Base-by-base conservation (phyloP, 495 filamentous ascomycete genomes). In the Aspergillus sclerotioniger region DNA sequence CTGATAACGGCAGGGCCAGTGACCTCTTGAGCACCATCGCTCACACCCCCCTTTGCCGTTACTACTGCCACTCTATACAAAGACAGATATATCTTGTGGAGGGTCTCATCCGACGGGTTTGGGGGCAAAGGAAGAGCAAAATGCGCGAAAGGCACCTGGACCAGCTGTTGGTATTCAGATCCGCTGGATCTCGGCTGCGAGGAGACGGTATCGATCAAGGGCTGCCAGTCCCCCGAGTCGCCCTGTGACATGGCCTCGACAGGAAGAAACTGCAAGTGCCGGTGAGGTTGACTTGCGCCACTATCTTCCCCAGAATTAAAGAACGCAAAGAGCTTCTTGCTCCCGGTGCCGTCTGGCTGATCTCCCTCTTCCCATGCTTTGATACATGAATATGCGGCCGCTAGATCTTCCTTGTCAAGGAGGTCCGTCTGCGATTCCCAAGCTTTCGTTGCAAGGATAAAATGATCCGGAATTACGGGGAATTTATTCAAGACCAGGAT, bases 401-500 rank as follows among this genome's bases (percentile, higher is more conserved):
- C 81, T 46, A 95, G 72, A 67, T 95, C 90, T 8, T 73, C 77
- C 25, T 75, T 65, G 47, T 89, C 86, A 5, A 95, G 74, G 0
- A 90, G 54, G 62, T 89, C 76, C 0, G 87, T 88, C 71, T 93
- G 90, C 3, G 73, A 67, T 60, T 86, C 83, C 76, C 87, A 86
- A 19, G 68, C 71, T 49, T 67, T 83, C 1, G 90, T 95, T 0
- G 86, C 81, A 50, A 95, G 78, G 57, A 95, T 90, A 72, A 89
- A 91, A 69, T 95, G 90, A 50, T 90, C 80, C 0, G 82, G 81
- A 31, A 92, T 89, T 17, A 95, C 80, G 16, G 90, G 88, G 65
- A 84, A 95, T 67, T 92, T 93, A 74, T 93, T 93, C 48, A 95
- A 74, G 25, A 93, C 82, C 37, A 93, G 77, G 57, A 79, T 71